Conservation (phyloP, 148 eudicot genomes). For the Fagopyrum homotropicum region DNA sequence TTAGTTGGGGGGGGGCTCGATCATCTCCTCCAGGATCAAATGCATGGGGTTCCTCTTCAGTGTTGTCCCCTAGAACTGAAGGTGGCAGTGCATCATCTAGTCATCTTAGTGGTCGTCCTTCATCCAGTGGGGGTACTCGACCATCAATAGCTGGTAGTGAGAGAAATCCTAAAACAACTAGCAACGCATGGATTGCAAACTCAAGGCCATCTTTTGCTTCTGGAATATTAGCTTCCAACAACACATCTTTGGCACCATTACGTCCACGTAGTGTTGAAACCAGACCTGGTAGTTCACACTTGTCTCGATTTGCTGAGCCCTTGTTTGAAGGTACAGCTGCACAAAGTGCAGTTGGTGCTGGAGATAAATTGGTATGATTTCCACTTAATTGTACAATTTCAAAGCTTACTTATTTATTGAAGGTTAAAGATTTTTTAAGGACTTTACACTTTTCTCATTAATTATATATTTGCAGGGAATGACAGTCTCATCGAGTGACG, state of each 20-base stretch:
- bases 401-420: not conserved
- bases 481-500: conserved; percentile 36
- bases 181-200: conserved; percentile 66
- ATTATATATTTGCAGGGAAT: conserved; percentile 40
- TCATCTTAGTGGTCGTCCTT: conserved; percentile 79
- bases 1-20: conserved; percentile 93
- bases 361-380: conserved; percentile 61
- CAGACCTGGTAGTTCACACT: conserved; percentile 89
- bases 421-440: not conserved
- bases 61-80: conserved; percentile 63
- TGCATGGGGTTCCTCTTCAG: conserved; percentile 73
- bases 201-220: conserved; percentile 97
- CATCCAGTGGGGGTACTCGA: conserved; percentile 85
- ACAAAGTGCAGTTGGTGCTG: conserved; percentile 44
- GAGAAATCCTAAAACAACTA: conserved; percentile 43
- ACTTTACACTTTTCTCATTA: not conserved
- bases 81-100: conserved; percentile 61
- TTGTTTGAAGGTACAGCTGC: conserved; percentile 46
- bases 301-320: conserved; percentile 89
- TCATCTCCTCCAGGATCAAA: conserved; percentile 77
- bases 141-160: conserved; percentile 97
- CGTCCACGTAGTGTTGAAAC: conserved; percentile 94
- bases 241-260: conserved; percentile 42
- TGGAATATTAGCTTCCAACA: conserved; percentile 59
- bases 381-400: not conserved